Conservation (phyloP, 1,284 basidiomycete species). For the Neolentinus lepideus region DNA sequence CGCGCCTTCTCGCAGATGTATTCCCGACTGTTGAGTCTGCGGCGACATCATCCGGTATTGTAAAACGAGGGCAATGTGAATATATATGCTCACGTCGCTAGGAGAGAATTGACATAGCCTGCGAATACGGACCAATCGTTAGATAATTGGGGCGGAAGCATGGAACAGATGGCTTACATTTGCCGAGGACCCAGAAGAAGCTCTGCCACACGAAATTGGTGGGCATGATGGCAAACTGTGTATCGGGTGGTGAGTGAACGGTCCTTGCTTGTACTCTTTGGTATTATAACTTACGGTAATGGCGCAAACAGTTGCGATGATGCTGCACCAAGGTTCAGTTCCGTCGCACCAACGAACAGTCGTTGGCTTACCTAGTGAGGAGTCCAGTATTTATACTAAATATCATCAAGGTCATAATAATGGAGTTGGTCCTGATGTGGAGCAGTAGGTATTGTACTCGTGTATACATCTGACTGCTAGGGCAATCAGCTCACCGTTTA, state of each 20-base stretch:
- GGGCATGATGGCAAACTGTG: conserved; percentile 21
- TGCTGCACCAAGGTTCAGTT: conserved; percentile 7
- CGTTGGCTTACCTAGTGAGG: conserved; percentile 18
- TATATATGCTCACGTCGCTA: conserved; percentile 12
- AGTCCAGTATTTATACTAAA: conserved; percentile 25
- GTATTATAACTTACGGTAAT: conserved; percentile 11
- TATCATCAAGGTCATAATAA: conserved; percentile 23
- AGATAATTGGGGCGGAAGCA: background rate
- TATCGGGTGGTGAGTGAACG: background rate
- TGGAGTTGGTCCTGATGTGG: conserved; percentile 24
- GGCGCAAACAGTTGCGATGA: conserved; percentile 20
- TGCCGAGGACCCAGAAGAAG: conserved; percentile 26
- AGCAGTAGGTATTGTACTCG: no score
- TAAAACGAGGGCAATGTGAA: background rate
- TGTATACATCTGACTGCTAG: background rate
- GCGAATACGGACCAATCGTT: background rate
- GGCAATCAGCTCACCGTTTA: conserved; percentile 13
- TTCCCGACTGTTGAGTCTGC: conserved; percentile 17
- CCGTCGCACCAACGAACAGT: background rate
- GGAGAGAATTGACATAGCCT: conserved; percentile 22
- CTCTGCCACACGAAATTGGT: conserved; percentile 23
- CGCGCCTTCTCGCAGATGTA: conserved; percentile 14
- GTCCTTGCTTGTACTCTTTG: background rate
- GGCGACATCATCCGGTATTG: background rate
- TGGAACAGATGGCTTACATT: conserved; percentile 14